Conservation (phyloP, 352 stramenopile species). For the Pythium chondricola region DNA sequence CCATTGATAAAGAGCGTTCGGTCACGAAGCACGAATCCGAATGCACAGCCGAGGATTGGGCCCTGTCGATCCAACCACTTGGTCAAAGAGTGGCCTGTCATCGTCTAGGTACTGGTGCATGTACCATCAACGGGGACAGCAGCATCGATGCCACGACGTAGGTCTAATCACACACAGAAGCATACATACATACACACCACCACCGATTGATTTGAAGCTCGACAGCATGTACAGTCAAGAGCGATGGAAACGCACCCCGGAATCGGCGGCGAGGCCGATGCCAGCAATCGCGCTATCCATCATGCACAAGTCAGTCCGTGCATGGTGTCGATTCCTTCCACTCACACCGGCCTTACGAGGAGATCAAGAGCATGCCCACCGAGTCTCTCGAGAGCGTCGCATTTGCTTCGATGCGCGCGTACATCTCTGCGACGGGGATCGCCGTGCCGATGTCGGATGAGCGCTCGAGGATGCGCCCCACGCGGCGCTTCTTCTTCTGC, state of each 20-base stretch:
- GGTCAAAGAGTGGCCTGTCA: neutral
- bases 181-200: neutral
- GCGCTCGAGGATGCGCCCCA: conserved; percentile 64
- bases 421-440: conserved; percentile 84
- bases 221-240: neutral
- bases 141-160: conserved; percentile 87
- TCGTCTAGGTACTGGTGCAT: neutral
- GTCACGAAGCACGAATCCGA: conserved; percentile 74
- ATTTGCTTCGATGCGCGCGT: conserved; percentile 78
- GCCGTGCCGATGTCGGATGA: conserved; percentile 78
- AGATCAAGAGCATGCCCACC: conserved; percentile 83
- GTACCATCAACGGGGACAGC: conserved; percentile 83
- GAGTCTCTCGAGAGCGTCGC: conserved; percentile 76
- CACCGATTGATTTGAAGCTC: too few species aligned
- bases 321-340: neutral
- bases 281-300: conserved; percentile 58
- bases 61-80: conserved; percentile 26
- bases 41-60: conserved; percentile 77
- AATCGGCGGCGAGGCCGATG: conserved; percentile 76
- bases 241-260: conserved; percentile 23
- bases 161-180: conserved; percentile 31
- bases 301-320: neutral
- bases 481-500: conserved; percentile 53
- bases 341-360: conserved; percentile 40
- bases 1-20: conserved; percentile 80